Conservation (phyloP, 768 basidiomycete species). For the Amanita phalloides region DNA sequence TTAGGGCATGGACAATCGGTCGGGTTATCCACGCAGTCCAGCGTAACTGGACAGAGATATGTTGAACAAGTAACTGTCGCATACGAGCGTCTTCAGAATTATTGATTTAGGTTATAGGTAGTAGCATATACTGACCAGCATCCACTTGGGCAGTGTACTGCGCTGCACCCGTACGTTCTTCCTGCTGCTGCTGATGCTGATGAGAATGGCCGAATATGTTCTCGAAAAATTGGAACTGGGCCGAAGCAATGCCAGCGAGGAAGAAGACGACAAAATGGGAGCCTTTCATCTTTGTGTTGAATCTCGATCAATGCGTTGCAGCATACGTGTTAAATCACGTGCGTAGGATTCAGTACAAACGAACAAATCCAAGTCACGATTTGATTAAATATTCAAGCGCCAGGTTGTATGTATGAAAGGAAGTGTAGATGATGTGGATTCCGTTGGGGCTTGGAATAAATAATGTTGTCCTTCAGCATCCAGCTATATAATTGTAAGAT, state of each 20-base stretch:
- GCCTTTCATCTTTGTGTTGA: not conserved
- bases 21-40: constrained; percentile 54
- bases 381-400: not conserved
- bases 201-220: constrained; percentile 62
- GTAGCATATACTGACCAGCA: constrained; percentile 28
- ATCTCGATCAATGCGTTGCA: too few species aligned
- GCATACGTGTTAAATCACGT: constrained; percentile 6
- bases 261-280: constrained; percentile 17
- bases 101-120: constrained; percentile 10
- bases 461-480: not conserved
- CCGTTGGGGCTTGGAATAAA: constrained; percentile 4
- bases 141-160: constrained; percentile 64
- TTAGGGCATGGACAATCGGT: constrained; percentile 74
- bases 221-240: constrained; percentile 76
- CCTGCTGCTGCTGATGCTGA: constrained; percentile 56
- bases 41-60: constrained; percentile 68
- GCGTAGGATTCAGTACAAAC: not conserved
- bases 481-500: constrained; percentile 3
- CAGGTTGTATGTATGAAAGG: not conserved
- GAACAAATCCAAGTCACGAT: too few species aligned
- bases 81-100: not conserved
- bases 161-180: constrained; percentile 38
- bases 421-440: constrained; percentile 1
- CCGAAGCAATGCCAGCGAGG: constrained; percentile 28
- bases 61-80: constrained; percentile 54